Conservation (phyloP, 75 land plant genomes). For the Pseudotsuga menziesii region DNA sequence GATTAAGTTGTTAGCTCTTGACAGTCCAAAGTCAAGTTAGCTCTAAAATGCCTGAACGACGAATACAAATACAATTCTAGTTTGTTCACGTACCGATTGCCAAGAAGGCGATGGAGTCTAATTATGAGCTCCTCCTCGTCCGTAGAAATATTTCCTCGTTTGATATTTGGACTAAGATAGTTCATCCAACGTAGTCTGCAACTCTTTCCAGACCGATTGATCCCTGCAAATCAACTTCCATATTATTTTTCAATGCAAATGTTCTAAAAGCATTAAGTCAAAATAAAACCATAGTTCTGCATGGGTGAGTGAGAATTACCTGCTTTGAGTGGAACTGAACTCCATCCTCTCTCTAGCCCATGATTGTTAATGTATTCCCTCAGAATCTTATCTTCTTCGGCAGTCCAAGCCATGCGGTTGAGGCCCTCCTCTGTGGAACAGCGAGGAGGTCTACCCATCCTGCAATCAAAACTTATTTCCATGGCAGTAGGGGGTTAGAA, state of each 20-base stretch:
- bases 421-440: neutral
- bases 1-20: no score
- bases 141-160: neutral
- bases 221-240: neutral
- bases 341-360: constrained; percentile 16
- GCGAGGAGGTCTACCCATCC: neutral
- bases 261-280: neutral
- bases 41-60: no score
- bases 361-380: constrained; percentile 2
- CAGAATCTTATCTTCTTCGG: constrained; percentile 9
- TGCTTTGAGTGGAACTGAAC: constrained; percentile 9
- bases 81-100: no score
- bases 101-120: neutral
- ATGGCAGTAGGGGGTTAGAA: neutral
- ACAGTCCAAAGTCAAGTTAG: no score
- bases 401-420: constrained; percentile 12
- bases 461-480: neutral
- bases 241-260: neutral
- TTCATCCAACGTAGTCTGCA: neutral
- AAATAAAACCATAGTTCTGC: neutral
- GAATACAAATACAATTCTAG: no score
- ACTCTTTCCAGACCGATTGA: neutral
- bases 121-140: neutral
- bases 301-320: neutral
- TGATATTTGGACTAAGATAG: neutral